Conservation (phyloP, 176 grass and related monocot species). For the Zea luxurians region DNA sequence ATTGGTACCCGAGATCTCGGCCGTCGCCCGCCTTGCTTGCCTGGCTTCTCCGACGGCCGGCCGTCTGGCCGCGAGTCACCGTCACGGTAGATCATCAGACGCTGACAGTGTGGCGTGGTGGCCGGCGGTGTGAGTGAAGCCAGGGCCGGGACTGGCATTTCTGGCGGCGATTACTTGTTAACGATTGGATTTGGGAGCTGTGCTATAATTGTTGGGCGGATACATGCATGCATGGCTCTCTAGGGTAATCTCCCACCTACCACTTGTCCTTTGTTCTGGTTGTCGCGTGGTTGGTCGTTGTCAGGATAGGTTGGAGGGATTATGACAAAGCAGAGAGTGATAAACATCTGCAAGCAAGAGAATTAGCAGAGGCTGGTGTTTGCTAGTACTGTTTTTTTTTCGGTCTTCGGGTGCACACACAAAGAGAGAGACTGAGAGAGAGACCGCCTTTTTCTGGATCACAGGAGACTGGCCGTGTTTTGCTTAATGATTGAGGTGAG, state of each 20-base stretch:
- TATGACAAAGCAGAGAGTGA: not conserved
- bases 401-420: not conserved
- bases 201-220: not conserved
- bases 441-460: not conserved
- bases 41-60: too few relatives aligned
- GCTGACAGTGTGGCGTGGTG: not conserved
- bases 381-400: not conserved
- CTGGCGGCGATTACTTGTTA: slow-evolving; percentile 36
- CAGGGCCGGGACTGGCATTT: not conserved
- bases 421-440: too few relatives aligned
- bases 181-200: slow-evolving; percentile 8
- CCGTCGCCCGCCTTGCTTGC: not conserved
- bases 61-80: not conserved
- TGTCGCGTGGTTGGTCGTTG: slow-evolving; percentile 18
- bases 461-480: not conserved
- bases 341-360: not conserved
- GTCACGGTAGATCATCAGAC: not conserved
- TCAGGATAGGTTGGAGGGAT: not conserved
- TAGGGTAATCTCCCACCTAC: slow-evolving; percentile 16
- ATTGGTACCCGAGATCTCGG: slow-evolving; percentile 24
- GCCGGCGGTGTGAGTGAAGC: slow-evolving; percentile 3
- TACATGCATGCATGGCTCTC: not conserved
- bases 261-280: slow-evolving; percentile 10
- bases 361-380: not conserved
- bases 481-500: not conserved